Evolutionary conservation across 345 rosid species (phyloP).

Genomic region (Salix koriyanagi): DNA sequence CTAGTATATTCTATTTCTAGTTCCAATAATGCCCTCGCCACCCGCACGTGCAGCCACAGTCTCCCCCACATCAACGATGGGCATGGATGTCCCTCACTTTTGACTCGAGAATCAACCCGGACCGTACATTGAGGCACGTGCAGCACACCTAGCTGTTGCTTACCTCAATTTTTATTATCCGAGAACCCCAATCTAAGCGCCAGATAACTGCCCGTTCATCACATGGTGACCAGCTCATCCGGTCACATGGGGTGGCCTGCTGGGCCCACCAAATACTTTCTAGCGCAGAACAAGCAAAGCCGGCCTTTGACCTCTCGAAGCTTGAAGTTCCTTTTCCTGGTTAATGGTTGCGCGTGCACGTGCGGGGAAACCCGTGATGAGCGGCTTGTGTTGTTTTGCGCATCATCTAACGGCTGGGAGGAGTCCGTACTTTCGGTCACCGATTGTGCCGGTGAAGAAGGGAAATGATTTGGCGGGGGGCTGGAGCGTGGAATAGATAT

Average conservation of each 20-base stretch:
- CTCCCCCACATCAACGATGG: background rate
- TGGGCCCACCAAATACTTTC: conserved; percentile 25
- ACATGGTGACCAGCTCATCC: conserved; percentile 62
- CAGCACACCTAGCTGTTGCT: conserved; percentile 22
- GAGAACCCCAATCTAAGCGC: conserved; percentile 13
- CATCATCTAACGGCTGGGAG: conserved; percentile 18
- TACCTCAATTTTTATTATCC: conserved; percentile 16
- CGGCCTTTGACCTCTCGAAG: background rate
- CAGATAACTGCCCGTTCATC: conserved; percentile 34
- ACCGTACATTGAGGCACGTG: conserved; percentile 24
- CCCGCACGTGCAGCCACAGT: conserved; percentile 11
- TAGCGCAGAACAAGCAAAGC: background rate
- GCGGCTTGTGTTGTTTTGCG: conserved; percentile 8
- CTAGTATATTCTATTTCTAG: background rate
- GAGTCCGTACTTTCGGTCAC: conserved; percentile 14
- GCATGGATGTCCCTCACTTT: background rate
- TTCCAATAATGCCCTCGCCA: conserved; percentile 19
- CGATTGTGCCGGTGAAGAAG: conserved; percentile 17
- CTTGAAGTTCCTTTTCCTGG: conserved; percentile 16
- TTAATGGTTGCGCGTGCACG: conserved; percentile 39
- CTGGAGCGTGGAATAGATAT: conserved; percentile 43
- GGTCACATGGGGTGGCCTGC: conserved; percentile 43
- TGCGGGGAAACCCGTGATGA: conserved; percentile 25
- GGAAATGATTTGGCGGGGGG: conserved; percentile 4
- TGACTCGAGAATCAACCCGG: background rate